phyloP scores from a whole-genome alignment of 2,329 filamentous ascomycete species.

The Ophiostoma fasciatum region DNA sequence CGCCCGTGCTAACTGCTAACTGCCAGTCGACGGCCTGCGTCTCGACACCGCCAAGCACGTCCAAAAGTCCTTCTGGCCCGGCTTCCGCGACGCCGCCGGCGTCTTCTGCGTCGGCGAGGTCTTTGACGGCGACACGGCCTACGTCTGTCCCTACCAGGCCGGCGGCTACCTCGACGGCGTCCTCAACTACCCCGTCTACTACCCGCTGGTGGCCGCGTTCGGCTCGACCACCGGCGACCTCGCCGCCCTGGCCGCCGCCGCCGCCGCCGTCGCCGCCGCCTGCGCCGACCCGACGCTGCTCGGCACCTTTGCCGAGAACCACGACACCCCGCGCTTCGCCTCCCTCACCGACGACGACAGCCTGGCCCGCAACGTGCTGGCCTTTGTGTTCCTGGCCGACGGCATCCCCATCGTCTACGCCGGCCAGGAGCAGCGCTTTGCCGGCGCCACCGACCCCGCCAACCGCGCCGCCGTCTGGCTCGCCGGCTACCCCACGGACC shows the following conservation, averaged over 20 bases:
- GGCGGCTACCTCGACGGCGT: conserved; percentile 39
- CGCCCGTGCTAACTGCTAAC: too few relatives aligned
- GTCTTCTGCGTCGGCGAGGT: conserved; percentile 49
- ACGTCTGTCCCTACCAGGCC: conserved; percentile 38
- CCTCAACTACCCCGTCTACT: conserved; percentile 40
- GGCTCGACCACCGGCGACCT: conserved; percentile 20
- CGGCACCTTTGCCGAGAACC: conserved; percentile 42
- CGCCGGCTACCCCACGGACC: conserved; percentile 29
- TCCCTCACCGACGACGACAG: conserved; percentile 35
- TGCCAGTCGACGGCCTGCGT: conserved; percentile 41
- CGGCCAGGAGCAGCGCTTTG: conserved; percentile 48
- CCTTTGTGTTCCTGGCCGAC: conserved; percentile 23
- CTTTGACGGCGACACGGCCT: conserved; percentile 34
- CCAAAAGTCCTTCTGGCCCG: conserved; percentile 40
- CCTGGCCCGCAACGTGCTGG: conserved; percentile 44
- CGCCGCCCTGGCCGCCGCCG: conserved; percentile 24
- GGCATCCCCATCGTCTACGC: conserved; percentile 52
- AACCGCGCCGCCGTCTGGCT: conserved; percentile 46
- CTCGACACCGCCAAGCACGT: conserved; percentile 50
- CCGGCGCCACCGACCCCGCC: conserved; percentile 29
- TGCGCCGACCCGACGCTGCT: conserved; percentile 31
- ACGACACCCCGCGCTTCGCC: conserved; percentile 40
- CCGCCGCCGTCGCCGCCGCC: conserved; percentile 19
- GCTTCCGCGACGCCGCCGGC: conserved; percentile 36
- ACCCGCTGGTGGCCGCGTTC: conserved; percentile 23